A percentile compares a stretch with the other conserved stretches of the same genome.
phyloP scores from a whole-genome alignment of 2,329 filamentous ascomycete species.

The Gaeumannomyces tritici region DNA sequence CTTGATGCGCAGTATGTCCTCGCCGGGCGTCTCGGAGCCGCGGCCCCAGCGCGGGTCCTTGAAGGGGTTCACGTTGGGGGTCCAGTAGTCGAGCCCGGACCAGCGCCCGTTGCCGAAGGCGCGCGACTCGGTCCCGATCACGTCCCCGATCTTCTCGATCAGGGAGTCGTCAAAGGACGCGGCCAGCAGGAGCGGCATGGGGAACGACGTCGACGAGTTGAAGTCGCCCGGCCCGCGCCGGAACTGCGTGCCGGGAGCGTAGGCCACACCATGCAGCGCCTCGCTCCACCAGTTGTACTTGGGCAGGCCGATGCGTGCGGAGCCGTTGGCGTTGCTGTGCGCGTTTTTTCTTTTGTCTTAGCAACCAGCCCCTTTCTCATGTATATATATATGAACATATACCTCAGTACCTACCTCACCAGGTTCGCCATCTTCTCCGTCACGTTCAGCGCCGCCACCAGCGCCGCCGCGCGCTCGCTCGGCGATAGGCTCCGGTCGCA shows the following conservation, averaged over 20 bases:
- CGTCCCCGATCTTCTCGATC: slow-evolving; percentile 12
- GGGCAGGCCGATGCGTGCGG: slow-evolving; percentile 6
- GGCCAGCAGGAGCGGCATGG: slow-evolving; percentile 19
- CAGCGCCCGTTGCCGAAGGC: slow-evolving; percentile 20
- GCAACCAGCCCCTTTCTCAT: slow-evolving; percentile 36
- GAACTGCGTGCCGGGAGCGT: slow-evolving; percentile 13
- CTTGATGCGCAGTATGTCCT: slow-evolving; percentile 14
- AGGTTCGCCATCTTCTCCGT: slow-evolving; percentile 23
- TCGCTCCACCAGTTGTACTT: slow-evolving; percentile 10
- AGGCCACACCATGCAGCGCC: slow-evolving; percentile 12
- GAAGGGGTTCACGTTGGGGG: slow-evolving; percentile 58
- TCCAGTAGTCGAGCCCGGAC: slow-evolving; percentile 44
- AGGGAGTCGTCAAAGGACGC: slow-evolving; percentile 22
- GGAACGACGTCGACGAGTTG: slow-evolving; percentile 20
- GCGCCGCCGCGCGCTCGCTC: slow-evolving; percentile 17
- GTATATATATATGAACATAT: too few relatives aligned
- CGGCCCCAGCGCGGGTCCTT: slow-evolving; percentile 53
- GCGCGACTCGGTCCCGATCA: slow-evolving; percentile 19
- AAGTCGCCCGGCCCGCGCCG: slow-evolving; percentile 9
- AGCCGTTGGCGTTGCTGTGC: slow-evolving; percentile 1
- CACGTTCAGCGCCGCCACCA: slow-evolving; percentile 21
- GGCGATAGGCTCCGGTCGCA: slow-evolving; percentile 19
- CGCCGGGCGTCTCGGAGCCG: slow-evolving; percentile 35
- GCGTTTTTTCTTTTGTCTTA: slow-evolving; percentile 29
- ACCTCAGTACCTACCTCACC: slow-evolving; percentile 16